Base-by-base conservation (phyloP, 768 basidiomycete genomes). In the Galerina marginata region DNA sequence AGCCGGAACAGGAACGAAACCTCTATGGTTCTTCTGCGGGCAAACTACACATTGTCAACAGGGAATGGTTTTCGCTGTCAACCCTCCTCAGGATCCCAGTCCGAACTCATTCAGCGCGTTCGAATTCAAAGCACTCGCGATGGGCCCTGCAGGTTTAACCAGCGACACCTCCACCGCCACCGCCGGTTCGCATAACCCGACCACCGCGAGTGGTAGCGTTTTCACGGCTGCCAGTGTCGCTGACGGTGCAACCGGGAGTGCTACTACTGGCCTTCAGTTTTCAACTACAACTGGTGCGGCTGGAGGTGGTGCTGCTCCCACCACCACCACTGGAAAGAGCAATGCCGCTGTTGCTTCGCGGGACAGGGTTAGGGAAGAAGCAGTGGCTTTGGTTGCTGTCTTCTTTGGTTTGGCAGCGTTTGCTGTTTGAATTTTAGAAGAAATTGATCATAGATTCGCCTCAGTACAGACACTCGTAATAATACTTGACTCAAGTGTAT, bases 31-130 rank as follows among this genome's bases (percentile, higher is more conserved):
- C 42, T 54, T 40, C 53, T 54, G 53, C 53, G 11, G 20, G 0
- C 53, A 54, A 33, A 26, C 25, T 0, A 43, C 40, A 9, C 53
- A 54, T 9, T 54, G 53, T 39, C 53, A 54, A 29, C 53, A 42
- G 10, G 53, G 53, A 12, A 54, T 54, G 53, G 53, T 54, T 9
- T 54, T 54, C 42, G 53, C 53, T 39, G 11, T 54, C 42, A 54
- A 54, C 53, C 16, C 51, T 7, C 51, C 51, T 10, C 2, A 39
- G 7, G 14, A 40, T 15, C 42, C 52, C 10, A 6, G 20, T 6
- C n/a, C 39, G 4, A 25, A 54, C 42, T 26, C 53, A 0, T 54
- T 54, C 37, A 29, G 29, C 42, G 53, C 53, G 12, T 54, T 54
- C 42, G 25, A 54, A 9, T 54, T 54, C 42, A 40, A 54, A 9